phyloP scores from a whole-genome alignment of 2,329 filamentous ascomycete species.

The Epichloe coenophiala region DNA sequence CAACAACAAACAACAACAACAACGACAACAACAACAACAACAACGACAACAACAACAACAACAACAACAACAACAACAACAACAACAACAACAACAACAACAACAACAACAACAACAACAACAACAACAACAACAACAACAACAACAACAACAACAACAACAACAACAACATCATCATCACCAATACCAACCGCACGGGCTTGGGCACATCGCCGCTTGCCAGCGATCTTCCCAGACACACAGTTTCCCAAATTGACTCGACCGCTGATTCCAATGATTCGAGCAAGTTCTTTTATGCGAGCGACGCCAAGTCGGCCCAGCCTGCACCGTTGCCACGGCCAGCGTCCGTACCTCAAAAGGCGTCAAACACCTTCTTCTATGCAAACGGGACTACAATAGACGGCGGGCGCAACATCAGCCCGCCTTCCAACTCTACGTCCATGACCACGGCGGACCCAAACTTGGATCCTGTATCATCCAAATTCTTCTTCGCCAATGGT shows the following conservation, averaged over 20 bases:
- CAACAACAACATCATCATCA: not conserved
- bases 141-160: not conserved
- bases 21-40: not conserved
- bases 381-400: conserved; percentile 35
- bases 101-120: not conserved
- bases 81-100: not conserved
- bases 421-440: conserved; percentile 15
- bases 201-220: conserved; percentile 21
- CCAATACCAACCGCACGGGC: conserved; percentile 10
- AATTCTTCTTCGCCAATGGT: conserved; percentile 67
- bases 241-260: conserved; percentile 12
- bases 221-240: conserved; percentile 15
- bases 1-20: too few species aligned
- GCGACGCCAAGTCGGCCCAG: conserved; percentile 47
- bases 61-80: not conserved
- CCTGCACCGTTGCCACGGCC: conserved; percentile 24
- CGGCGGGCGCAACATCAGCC: conserved; percentile 21
- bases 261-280: conserved; percentile 17
- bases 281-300: conserved; percentile 82
- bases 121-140: not conserved
- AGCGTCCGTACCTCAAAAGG: conserved; percentile 30
- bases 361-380: conserved; percentile 38
- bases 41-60: not conserved
- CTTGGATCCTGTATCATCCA: conserved; percentile 33
- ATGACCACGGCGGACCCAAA: conserved; percentile 21